Evolutionary conservation across 2,329 filamentous ascomycete genomes (phyloP).

Genomic region (Macroventuria anomochaeta): DNA sequence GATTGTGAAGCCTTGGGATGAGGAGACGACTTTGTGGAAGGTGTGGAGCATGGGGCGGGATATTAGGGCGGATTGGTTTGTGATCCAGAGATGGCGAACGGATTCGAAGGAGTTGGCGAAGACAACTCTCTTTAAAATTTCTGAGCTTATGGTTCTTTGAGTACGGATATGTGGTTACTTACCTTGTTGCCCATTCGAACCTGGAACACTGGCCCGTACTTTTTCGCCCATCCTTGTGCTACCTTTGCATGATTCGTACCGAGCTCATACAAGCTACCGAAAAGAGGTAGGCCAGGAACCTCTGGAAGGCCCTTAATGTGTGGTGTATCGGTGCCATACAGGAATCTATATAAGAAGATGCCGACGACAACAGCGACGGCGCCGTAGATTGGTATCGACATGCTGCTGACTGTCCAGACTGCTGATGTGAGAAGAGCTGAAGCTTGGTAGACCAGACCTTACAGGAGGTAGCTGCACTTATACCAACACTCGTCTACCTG

Average conservation of each 20-base stretch:
- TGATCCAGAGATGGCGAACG: constrained; percentile 77
- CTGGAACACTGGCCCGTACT: constrained; percentile 59
- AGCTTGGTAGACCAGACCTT: background rate
- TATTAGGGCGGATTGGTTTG: constrained; percentile 77
- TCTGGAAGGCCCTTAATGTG: constrained; percentile 58
- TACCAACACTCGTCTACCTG: constrained; percentile 7
- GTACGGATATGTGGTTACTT: constrained; percentile 14
- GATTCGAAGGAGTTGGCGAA: constrained; percentile 81
- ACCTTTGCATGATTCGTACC: constrained; percentile 56
- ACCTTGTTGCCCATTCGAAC: constrained; percentile 70
- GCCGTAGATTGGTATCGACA: constrained; percentile 51
- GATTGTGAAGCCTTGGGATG: constrained; percentile 80
- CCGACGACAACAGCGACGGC: constrained; percentile 51
- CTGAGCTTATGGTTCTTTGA: constrained; percentile 8
- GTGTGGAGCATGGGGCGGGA: constrained; percentile 81
- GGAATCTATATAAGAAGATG: constrained; percentile 50
- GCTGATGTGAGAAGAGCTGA: background rate
- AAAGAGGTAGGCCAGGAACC: constrained; percentile 55
- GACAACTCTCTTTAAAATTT: constrained; percentile 64
- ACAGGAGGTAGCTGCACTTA: constrained; percentile 14
- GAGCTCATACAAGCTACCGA: constrained; percentile 56
- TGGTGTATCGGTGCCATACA: constrained; percentile 56
- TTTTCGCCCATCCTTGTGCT: constrained; percentile 55
- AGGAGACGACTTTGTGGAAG: constrained; percentile 79
- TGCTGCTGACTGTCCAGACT: constrained; percentile 20